A percentile compares a stretch with the other conserved stretches of the same genome.
phyloP scores from a whole-genome alignment of 2,329 filamentous ascomycete genomes.

The Xylariaceae sp. region DNA sequence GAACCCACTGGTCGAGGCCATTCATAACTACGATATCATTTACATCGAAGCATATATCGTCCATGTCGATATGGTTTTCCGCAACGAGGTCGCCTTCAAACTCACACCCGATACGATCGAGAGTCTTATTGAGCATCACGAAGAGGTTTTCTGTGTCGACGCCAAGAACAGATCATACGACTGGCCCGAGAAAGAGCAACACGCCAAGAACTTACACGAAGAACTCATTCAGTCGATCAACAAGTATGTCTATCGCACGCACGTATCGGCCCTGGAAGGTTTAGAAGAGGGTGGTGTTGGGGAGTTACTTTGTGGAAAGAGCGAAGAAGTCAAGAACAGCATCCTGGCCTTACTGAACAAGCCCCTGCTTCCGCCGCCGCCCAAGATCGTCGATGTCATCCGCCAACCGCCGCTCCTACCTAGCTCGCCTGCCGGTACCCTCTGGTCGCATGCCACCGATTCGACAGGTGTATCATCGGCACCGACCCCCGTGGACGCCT shows the following conservation, averaged over 20 bases:
- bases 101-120: conserved; percentile 93
- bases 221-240: conserved; percentile 96
- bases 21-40: conserved; percentile 89
- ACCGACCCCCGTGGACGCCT: conserved; percentile 71
- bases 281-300: conserved; percentile 94
- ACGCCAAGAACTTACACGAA: conserved; percentile 95
- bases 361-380: conserved; percentile 78
- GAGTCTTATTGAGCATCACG: conserved; percentile 88
- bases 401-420: conserved; percentile 80
- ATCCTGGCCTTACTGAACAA: conserved; percentile 80
- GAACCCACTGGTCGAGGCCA: conserved; percentile 76
- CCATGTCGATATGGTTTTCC: conserved; percentile 96
- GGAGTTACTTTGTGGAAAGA: conserved; percentile 84
- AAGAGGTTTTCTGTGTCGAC: conserved; percentile 89
- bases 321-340: conserved; percentile 85
- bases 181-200: conserved; percentile 94
- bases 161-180: conserved; percentile 83
- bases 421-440: conserved; percentile 68
- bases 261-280: conserved; percentile 84
- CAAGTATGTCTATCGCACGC: conserved; percentile 90
- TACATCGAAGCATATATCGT: conserved; percentile 97
- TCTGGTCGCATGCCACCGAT: conserved; percentile 73
- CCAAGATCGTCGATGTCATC: conserved; percentile 82
- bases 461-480: conserved; percentile 48
- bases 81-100: conserved; percentile 97